Conservation (phyloP, 2,329 filamentous ascomycete species). For the Apiospora pterosperma region DNA sequence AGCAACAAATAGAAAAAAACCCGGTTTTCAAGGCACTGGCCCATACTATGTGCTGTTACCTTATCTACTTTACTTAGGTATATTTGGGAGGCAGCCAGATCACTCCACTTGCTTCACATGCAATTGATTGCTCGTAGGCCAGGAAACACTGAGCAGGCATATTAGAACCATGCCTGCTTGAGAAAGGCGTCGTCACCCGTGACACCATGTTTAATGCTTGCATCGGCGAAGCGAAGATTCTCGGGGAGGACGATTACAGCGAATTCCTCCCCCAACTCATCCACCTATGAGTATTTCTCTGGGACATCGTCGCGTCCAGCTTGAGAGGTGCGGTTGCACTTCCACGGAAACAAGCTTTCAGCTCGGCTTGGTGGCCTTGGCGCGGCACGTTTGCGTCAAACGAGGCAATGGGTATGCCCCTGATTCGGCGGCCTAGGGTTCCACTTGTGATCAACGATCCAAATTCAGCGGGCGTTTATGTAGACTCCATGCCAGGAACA, state of each 20-base stretch:
- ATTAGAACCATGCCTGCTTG: not conserved
- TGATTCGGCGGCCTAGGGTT: not conserved
- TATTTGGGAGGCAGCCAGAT: not conserved
- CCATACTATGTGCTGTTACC: not conserved
- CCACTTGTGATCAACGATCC: conserved; percentile 1
- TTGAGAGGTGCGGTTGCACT: not conserved
- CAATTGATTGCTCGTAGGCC: not conserved
- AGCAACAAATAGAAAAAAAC: not conserved
- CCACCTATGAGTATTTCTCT: no score
- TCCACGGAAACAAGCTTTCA: not conserved
- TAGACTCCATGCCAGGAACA: not conserved
- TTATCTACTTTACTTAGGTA: not conserved
- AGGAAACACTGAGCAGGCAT: not conserved
- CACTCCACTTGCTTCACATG: not conserved
- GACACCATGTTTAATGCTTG: not conserved
- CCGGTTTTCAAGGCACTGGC: not conserved
- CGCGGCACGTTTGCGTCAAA: not conserved
- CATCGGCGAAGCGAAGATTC: not conserved
- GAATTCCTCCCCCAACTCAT: not conserved
- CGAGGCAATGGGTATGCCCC: not conserved
- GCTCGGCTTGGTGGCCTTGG: not conserved
- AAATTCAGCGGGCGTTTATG: not conserved
- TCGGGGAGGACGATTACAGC: not conserved
- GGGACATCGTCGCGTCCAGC: not conserved
- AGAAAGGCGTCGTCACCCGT: not conserved